These are phyloP conservation scores for Aspergillus sp. DNA, from an alignment of 2,329 filamentous ascomycete species.

Conservation along the genomic window DNA sequence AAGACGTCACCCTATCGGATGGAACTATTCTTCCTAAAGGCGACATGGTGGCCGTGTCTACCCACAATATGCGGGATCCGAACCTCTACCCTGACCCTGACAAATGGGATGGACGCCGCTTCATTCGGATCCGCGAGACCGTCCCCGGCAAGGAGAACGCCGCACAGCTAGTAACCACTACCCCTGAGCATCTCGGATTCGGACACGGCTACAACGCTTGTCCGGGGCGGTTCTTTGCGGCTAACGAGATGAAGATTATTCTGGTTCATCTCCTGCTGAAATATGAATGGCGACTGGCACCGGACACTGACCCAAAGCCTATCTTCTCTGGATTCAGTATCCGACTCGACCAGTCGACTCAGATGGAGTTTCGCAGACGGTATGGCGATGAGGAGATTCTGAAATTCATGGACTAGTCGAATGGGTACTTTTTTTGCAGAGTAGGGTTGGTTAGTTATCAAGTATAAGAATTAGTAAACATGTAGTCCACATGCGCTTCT, in stretches of 20 bases:
- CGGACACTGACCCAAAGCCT: too few relatives aligned
- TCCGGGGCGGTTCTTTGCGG: slow-evolving; percentile 53
- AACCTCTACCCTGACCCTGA: neutral
- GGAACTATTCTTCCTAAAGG: neutral
- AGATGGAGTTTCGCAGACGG: too few relatives aligned
- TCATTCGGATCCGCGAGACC: neutral
- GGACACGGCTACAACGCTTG: slow-evolving; percentile 32
- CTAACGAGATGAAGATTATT: slow-evolving; percentile 52
- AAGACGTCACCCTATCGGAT: neutral
- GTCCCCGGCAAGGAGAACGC: neutral
- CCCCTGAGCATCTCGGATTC: slow-evolving; percentile 21
- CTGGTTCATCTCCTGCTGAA: slow-evolving; percentile 48
- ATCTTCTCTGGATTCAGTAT: too few relatives aligned
- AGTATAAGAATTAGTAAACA: too few relatives aligned
- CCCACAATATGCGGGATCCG: neutral
- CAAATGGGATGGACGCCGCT: neutral
- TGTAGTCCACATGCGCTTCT: too few relatives aligned
- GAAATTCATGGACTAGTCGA: too few relatives aligned
- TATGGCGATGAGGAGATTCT: too few relatives aligned
- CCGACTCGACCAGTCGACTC: too few relatives aligned
- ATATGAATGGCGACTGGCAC: slow-evolving; percentile 41
- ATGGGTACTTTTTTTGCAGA: too few relatives aligned
- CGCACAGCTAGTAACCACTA: slow-evolving; percentile 17
- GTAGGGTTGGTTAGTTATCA: too few relatives aligned
- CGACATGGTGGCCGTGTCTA: neutral